These are phyloP conservation scores for Saxophila tyrrhenica DNA, from an alignment of 495 filamentous ascomycete species.

Conservation along the genomic window DNA sequence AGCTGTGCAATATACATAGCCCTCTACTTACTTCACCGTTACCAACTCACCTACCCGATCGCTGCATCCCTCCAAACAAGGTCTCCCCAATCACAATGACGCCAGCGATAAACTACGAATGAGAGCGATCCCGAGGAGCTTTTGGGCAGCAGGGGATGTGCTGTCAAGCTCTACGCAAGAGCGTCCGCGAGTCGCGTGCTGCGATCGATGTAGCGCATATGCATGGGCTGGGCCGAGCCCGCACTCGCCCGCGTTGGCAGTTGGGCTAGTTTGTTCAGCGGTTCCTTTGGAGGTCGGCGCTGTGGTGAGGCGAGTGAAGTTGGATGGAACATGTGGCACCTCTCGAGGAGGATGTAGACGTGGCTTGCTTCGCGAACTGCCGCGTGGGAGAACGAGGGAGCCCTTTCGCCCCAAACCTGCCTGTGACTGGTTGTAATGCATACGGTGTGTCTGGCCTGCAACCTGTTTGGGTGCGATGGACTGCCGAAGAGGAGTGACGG, in stretches of 20 bases:
- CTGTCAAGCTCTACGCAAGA: neutral
- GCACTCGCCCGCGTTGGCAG: no score
- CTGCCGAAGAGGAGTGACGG: neutral
- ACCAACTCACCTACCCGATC: neutral
- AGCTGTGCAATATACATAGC: no score
- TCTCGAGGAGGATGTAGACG: neutral
- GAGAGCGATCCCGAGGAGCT: no score
- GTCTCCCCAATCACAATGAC: neutral
- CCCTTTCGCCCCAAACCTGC: no score
- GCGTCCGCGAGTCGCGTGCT: neutral
- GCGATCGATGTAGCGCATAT: no score
- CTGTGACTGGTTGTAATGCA: neutral
- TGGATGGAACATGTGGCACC: neutral
- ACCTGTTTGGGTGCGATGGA: neutral
- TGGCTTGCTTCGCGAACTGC: neutral
- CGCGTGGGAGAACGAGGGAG: no score
- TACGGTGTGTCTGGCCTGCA: neutral
- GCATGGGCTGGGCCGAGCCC: no score
- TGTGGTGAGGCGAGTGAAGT: neutral
- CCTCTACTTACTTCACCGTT: neutral
- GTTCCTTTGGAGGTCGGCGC: no score
- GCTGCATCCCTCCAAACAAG: neutral
- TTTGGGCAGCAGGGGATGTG: constrained; percentile 1
- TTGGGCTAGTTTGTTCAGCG: no score
- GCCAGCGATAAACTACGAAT: neutral